Evolutionary conservation across 2,329 filamentous ascomycete genomes (phyloP).

Genomic region (Madurella mycetomatis): DNA sequence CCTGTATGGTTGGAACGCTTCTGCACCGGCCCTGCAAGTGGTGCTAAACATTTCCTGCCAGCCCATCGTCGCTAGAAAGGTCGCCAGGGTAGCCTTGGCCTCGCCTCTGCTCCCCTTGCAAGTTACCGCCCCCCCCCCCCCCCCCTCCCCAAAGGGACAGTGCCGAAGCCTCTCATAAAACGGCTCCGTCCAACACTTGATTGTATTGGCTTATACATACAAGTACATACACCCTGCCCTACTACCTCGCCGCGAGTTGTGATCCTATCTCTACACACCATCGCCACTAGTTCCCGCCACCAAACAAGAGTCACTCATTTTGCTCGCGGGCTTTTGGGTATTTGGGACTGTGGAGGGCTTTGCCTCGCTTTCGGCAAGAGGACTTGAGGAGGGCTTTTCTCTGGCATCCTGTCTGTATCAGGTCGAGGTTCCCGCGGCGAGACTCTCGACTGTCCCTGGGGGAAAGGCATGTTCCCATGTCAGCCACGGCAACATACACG

Average conservation of each 20-base stretch:
- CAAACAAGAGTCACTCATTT: conserved; percentile 10
- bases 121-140: conserved; percentile 30
- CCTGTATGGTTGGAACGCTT: conserved; percentile 45
- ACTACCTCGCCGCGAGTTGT: conserved; percentile 33
- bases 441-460: conserved; percentile 16
- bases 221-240: conserved; percentile 44
- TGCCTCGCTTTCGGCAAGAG: background rate
- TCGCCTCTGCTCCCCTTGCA: conserved; percentile 30
- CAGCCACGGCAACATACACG: conserved; percentile 57
- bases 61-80: conserved; percentile 21
- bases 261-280: conserved; percentile 25
- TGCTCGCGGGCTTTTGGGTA: background rate
- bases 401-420: conserved; percentile 1
- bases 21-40: conserved; percentile 34
- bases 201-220: conserved; percentile 40
- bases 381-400: background rate
- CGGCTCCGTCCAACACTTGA: conserved; percentile 47
- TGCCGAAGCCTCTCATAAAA: conserved; percentile 47
- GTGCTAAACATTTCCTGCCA: conserved; percentile 29
- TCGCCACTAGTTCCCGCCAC: conserved; percentile 27
- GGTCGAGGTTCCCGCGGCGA: conserved; percentile 14
- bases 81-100: conserved; percentile 28
- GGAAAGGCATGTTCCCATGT: conserved; percentile 53
- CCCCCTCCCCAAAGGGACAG: conserved; percentile 39
- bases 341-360: background rate